phyloP scores from a whole-genome alignment of 2,329 filamentous ascomycete species.

The Fusarium decemcellulare region DNA sequence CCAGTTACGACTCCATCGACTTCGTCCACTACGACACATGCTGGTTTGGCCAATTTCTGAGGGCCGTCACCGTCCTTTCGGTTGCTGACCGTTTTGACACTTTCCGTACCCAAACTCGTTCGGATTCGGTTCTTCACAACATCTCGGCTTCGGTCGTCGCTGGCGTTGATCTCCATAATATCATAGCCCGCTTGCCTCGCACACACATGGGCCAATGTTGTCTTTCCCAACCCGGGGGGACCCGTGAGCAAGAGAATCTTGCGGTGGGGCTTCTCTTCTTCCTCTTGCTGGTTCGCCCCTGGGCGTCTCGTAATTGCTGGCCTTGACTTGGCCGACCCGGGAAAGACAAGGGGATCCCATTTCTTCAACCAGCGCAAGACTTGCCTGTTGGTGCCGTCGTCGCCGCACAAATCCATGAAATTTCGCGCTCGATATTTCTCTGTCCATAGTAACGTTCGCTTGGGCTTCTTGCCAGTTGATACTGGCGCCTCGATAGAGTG shows the following conservation, averaged over 20 bases:
- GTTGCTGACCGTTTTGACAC: conserved; percentile 82
- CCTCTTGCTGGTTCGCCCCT: conserved; percentile 58
- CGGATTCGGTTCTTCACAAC: conserved; percentile 93
- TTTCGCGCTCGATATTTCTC: conserved; percentile 96
- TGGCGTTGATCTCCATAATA: conserved; percentile 97
- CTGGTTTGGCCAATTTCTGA: conserved; percentile 83
- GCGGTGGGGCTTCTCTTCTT: conserved; percentile 82
- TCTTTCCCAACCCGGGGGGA: conserved; percentile 94
- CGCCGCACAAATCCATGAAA: conserved; percentile 94
- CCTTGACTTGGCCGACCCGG: conserved; percentile 76
- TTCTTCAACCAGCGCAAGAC: conserved; percentile 94
- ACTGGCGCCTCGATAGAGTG: conserved; percentile 58
- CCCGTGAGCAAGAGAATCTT: conserved; percentile 94
- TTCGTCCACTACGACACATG: conserved; percentile 96
- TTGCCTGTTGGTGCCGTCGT: conserved; percentile 91
- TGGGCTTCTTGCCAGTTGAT: conserved; percentile 55
- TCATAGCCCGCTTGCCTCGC: conserved; percentile 96
- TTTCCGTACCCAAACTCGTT: conserved; percentile 94
- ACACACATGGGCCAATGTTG: conserved; percentile 95
- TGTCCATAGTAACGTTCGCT: conserved; percentile 83
- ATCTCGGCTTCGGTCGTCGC: conserved; percentile 90
- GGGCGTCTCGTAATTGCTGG: conserved; percentile 59
- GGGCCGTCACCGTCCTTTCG: conserved; percentile 67
- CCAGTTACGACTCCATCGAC: conserved; percentile 94
- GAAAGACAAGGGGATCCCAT: conserved; percentile 96